These are phyloP conservation scores for Coniochaeta sp. DNA, from an alignment of 2,329 filamentous ascomycete species.

Conservation along the genomic window DNA sequence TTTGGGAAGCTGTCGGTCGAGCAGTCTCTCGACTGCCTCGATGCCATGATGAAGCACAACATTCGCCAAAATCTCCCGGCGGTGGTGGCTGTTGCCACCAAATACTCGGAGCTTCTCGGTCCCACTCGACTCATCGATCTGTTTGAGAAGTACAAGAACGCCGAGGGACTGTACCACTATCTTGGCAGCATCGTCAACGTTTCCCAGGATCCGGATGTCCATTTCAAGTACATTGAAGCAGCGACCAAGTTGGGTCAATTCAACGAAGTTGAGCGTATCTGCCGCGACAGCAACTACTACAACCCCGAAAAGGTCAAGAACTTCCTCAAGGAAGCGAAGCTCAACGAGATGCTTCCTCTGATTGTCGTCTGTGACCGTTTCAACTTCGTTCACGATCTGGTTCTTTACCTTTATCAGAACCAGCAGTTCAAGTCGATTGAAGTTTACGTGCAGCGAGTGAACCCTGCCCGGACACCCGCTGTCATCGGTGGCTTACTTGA, in stretches of 20 bases:
- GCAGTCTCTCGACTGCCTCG: slow-evolving; percentile 86
- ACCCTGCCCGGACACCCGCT: slow-evolving; percentile 81
- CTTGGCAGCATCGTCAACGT: slow-evolving; percentile 96
- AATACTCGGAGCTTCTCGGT: slow-evolving; percentile 93
- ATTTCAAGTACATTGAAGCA: slow-evolving; percentile 99
- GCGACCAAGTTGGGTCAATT: slow-evolving; percentile 90
- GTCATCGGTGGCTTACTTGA: slow-evolving; percentile 91
- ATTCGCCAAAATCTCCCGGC: slow-evolving; percentile 95
- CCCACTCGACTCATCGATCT: slow-evolving; percentile 84
- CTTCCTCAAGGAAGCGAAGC: slow-evolving; percentile 92
- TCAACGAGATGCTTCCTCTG: slow-evolving; percentile 87
- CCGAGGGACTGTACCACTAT: slow-evolving; percentile 97
- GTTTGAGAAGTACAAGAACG: slow-evolving; percentile 95
- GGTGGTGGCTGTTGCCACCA: slow-evolving; percentile 92
- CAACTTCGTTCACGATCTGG: slow-evolving; percentile 95
- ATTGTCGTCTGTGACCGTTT: slow-evolving; percentile 99
- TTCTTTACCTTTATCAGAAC: slow-evolving; percentile 96
- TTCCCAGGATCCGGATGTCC: slow-evolving; percentile 88
- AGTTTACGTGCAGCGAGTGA: slow-evolving; percentile 94
- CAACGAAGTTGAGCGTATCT: slow-evolving; percentile 94
- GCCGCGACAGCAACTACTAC: slow-evolving; percentile 84
- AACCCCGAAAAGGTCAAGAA: slow-evolving; percentile 98
- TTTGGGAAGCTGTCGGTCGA: slow-evolving; percentile 94
- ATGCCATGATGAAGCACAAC: slow-evolving; percentile 94
- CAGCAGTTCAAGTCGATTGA: slow-evolving; percentile 99